Conservation (phyloP, 2,329 filamentous ascomycete species). For the Penicillium sp. region DNA sequence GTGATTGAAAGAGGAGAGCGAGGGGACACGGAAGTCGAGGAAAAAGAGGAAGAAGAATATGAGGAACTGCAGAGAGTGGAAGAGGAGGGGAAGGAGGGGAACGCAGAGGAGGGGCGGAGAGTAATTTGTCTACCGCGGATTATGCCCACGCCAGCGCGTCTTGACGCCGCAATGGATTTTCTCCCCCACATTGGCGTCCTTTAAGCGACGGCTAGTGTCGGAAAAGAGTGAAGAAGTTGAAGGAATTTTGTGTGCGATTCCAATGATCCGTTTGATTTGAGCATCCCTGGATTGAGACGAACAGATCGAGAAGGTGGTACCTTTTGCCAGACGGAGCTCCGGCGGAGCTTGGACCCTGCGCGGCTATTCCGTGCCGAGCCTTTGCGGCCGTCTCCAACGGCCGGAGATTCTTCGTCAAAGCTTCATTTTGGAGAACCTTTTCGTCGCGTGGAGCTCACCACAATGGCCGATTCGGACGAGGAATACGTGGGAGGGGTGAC, state of each 20-base stretch:
- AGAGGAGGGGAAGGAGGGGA: constrained; percentile 17
- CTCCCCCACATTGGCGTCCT: constrained; percentile 31
- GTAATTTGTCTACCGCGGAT: constrained; percentile 22
- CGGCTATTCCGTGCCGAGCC: constrained; percentile 7
- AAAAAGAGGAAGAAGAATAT: constrained; percentile 24
- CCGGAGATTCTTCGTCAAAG: not conserved
- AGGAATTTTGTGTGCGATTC: not conserved
- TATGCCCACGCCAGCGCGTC: constrained; percentile 21
- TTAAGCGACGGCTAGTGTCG: constrained; percentile 18
- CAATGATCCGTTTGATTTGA: not conserved
- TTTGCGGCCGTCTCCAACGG: constrained; percentile 5
- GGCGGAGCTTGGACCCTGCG: constrained; percentile 28
- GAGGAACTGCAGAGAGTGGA: constrained; percentile 5
- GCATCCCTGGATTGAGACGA: constrained; percentile 1
- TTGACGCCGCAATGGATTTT: constrained; percentile 27
- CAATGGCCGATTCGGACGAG: constrained; percentile 47
- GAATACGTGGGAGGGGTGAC: constrained; percentile 48
- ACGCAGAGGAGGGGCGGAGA: constrained; percentile 26
- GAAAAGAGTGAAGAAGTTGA: not conserved
- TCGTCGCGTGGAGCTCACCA: not conserved
- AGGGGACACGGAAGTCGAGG: constrained; percentile 18
- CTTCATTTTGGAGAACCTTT: constrained; percentile 14
- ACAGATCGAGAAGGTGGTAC: not conserved
- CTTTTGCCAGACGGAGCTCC: constrained; percentile 17
- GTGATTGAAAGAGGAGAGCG: constrained; percentile 13